Base-by-base conservation (phyloP, 768 basidiomycete genomes). In the Rhizopogon vesiculosus region DNA sequence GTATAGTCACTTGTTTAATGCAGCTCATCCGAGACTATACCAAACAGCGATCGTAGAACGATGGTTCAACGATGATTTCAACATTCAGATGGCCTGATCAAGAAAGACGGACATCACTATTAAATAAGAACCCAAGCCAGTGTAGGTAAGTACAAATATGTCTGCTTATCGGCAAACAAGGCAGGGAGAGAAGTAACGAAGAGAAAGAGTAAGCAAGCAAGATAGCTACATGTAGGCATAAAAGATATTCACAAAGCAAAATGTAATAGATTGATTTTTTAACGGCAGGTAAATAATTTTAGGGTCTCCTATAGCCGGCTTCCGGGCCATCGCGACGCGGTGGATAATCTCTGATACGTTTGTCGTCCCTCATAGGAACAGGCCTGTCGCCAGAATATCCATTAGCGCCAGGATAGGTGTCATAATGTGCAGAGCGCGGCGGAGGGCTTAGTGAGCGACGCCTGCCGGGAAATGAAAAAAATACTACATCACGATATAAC, bases 361-460 rank as follows among this genome's bases (percentile, higher is more conserved):
- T 64, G 48, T 64, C 60, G 58, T 68, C 64, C 31, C 72, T 63
- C 35, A 66, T 61, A 44, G 68, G 61, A 54, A 73, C 73, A 68
- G 79, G 83, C 63, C 81, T 80, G 61, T 82, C 82, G 63, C 71
- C 65, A 56, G 76, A 61, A 51, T 67, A 78, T 60, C 72, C 64
- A 61, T 71, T 66, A 52, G 69, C 56, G 54, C 68, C 66, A 46
- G 78, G 65, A 62, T 84, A 84, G 41, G 72, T 67, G 49, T 86
- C 84, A 69, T 85, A 86, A 50, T 73, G 69, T 22, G 69, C 63
- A 48, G 81, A 72, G 42, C 82, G 76, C 55, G 79, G 72, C 58
- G 80, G 78, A 57, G 81, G 82, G 62, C 89, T 91, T 62, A 83
- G 78, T 35, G 89, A 91, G 51, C 89, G 85, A 61, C 89, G 85